Evolutionary conservation across 2,329 filamentous ascomycete genomes (phyloP), one percentile per base, ranked within the genome.

Genomic region (Fusarium sambucinum): DNA sequence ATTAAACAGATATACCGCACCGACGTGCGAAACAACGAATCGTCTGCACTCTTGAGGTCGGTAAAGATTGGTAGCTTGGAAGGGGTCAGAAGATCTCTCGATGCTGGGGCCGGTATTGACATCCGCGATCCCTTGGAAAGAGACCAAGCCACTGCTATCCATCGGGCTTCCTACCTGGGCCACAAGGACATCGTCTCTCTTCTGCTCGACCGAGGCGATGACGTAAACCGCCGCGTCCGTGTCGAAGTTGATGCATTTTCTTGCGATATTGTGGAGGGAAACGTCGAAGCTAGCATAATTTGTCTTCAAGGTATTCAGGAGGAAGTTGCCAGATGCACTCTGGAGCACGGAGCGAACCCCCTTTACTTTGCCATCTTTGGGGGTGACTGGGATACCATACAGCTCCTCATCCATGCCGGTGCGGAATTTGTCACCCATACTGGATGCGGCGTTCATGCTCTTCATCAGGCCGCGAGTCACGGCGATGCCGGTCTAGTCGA

Each of bases 341-440:
- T 66, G 6, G 52, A 62, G 13, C 6, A 46, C 3, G 62, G 62
- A 17, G 63, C 62, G 16, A 67, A 40, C 10, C 14, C 57, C n/a
- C 47, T 62, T 9, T 66, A 62, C 25, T 67, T 67, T 21, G 63
- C 62, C 21, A n/a, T 62, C 1, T 3, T 42, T 12, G 19, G 27
- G 8, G 47, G 63, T 11, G 2, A 38, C 2, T 16, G 25, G 9
- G 7, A 42, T 1, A 56, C 25, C 12, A 35, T 9, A 6, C 33
- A 27, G 1, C 37, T 27, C 1, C 52, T 67, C 7, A 44, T 67
- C n/a, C 12, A 40, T 35, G 17, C 21, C 2, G 51, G 47, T 0
- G 50, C 52, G 1, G 29, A 29, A 2, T 13, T 62, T 13, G 32
- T n/a, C 1, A 67, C 47, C 2, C 63, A 63, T 17, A 16, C 35